Evolutionary conservation across 2,329 filamentous ascomycete species (phyloP).

Genomic region (Blastomyces parvus): DNA sequence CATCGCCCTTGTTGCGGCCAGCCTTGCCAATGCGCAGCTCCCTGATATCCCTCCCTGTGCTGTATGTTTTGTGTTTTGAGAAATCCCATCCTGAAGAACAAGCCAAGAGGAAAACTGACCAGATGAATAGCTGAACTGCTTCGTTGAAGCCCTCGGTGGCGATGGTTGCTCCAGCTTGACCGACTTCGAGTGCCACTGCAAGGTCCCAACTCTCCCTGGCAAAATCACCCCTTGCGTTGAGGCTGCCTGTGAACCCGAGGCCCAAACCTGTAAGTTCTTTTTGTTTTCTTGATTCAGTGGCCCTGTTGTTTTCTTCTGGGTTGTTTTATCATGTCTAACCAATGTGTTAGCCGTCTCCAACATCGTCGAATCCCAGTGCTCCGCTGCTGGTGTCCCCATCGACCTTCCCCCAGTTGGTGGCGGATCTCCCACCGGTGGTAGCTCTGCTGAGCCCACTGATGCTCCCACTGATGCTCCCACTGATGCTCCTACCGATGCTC

Average conservation of each 20-base stretch:
- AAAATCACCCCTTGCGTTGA: constrained; percentile 41
- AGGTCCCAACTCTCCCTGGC: constrained; percentile 35
- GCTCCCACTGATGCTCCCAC: constrained; percentile 1
- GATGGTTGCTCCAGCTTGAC: constrained; percentile 40
- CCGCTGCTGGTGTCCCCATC: constrained; percentile 30
- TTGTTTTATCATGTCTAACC: not conserved
- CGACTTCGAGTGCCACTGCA: constrained; percentile 44
- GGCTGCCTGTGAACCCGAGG: constrained; percentile 30
- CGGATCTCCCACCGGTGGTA: constrained; percentile 13
- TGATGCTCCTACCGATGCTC: constrained; percentile 8
- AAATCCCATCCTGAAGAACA: not conserved
- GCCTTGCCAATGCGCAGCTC: constrained; percentile 39
- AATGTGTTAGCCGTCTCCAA: constrained; percentile 27
- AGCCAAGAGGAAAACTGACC: constrained; percentile 6
- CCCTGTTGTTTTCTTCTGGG: not conserved
- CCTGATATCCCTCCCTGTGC: constrained; percentile 39
- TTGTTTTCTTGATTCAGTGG: not conserved
- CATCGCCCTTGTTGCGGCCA: constrained; percentile 35
- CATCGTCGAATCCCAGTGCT: constrained; percentile 28
- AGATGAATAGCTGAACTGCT: constrained; percentile 38
- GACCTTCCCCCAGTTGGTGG: constrained; percentile 25
- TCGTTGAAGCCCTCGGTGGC: constrained; percentile 31
- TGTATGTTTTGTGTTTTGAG: constrained; percentile 33
- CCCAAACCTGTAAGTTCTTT: constrained; percentile 30
- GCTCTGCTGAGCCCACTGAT: constrained; percentile 10